These are phyloP conservation scores for Myxozyma geophila DNA, from an alignment of 805 yeast genomes.

Conservation along the genomic window DNA sequence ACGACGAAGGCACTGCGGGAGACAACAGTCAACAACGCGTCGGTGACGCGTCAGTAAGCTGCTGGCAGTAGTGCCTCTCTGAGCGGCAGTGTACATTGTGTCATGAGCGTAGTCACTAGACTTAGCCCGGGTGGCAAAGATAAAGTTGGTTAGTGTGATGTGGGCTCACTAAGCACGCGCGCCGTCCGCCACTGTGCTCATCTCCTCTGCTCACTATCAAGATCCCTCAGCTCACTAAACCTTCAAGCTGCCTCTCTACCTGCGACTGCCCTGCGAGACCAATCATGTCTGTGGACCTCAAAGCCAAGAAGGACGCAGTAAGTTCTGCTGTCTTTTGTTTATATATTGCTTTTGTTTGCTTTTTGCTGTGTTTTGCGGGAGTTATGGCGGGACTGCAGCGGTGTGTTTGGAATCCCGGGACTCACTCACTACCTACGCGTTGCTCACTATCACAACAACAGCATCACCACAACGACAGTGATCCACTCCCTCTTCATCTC, in stretches of 20 bases:
- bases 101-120: too few species aligned
- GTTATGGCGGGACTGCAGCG: neutral
- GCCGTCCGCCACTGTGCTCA: neutral
- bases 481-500: too few species aligned
- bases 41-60: neutral
- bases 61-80: neutral
- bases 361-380: neutral
- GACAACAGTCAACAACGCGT: constrained; percentile 3
- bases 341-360: neutral
- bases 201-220: neutral
- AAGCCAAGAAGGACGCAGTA: constrained; percentile 46
- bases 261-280: neutral
- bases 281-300: constrained; percentile 34
- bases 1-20: neutral
- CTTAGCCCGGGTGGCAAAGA: neutral
- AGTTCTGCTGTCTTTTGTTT: constrained; percentile 31
- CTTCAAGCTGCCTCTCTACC: neutral
- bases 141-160: neutral
- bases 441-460: neutral
- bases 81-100: too few species aligned
- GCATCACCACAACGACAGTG: neutral
- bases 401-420: neutral
- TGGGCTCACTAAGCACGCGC: constrained; percentile 10
- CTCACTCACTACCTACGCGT: neutral
- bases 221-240: neutral